Evolutionary conservation across 2,329 filamentous ascomycete species (phyloP).

Genomic region (Calonectria pseudoreteaudii): DNA sequence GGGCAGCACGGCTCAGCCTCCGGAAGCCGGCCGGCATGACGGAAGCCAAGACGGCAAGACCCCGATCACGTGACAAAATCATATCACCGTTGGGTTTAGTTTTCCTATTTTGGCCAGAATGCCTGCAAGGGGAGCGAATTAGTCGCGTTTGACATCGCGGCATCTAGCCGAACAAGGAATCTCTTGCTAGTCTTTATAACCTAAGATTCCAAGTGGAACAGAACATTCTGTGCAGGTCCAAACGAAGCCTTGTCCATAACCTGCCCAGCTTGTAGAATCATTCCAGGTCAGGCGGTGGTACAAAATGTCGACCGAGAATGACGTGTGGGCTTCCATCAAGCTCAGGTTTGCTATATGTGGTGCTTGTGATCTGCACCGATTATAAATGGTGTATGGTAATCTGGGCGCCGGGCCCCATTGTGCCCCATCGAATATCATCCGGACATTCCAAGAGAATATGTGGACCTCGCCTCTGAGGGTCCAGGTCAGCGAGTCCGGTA

Average conservation of each 20-base stretch:
- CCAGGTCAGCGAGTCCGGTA: not conserved
- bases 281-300: not conserved
- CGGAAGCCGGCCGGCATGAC: not conserved
- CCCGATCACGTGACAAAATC: not conserved
- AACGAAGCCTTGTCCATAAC: not conserved
- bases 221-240: not conserved
- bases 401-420: not conserved
- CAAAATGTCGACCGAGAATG: not conserved
- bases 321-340: not conserved
- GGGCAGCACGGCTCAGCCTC: not conserved
- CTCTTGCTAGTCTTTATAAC: not conserved
- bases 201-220: not conserved
- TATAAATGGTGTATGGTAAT: not conserved
- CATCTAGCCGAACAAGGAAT: not conserved
- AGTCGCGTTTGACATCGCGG: not conserved
- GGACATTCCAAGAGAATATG: not conserved
- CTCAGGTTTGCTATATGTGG: not conserved
- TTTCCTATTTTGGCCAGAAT: not conserved
- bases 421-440: not conserved
- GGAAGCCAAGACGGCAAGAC: not conserved
- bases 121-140: not conserved
- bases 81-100: not conserved
- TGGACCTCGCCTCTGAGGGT: not conserved
- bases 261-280: not conserved
- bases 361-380: not conserved